Base-by-base conservation (phyloP, 1,284 basidiomycete genomes). In the Ceratobasidium sp. region DNA sequence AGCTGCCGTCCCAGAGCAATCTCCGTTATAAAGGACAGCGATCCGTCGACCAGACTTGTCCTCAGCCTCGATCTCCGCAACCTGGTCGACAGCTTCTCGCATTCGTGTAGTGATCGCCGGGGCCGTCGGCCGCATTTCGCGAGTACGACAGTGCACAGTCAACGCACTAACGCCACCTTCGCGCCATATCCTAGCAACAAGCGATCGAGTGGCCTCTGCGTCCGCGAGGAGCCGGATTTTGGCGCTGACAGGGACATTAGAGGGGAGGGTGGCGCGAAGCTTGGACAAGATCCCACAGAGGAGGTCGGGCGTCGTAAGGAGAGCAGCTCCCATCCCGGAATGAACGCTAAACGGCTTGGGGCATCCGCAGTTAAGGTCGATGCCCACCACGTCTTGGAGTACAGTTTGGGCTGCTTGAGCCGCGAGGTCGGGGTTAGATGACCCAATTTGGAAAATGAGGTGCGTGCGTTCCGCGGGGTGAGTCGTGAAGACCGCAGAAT, bases 301-400 rank as follows among this genome's bases (percentile, higher is more conserved):
- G 24, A 96, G 84, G 80, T 98, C 95, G 0, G 98, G 96, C 49
- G 92, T 96, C 6, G 92, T 90, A 61, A 99, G 89, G 16, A 99
- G 86, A 13, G 95, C 96, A 1, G 98, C 96, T 22, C 98, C 98
- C 96, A 99, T 98, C 0, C 98, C 97, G 0, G 91, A 85, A 79
- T 96, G 93, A 0, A 96, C 96, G 24, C 95, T 97, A 83, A 99
- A 99, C 0, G 95, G 92, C 80, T 98, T 98, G 0, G 96, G 96
- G 81, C 94, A 96, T 0, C 94, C 98, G 79, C 96, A 98, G 81
- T 97, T 98, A 77, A 98, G 89, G 81, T 97, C 96, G 79, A 99
- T 88, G 24, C 96, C 98, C 0, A 95, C 90, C 19, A 99, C 91
- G 80, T 99, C 98, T 66, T 93, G 86, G 81, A 92, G 87, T 56